phyloP scores from a whole-genome alignment of 2,329 filamentous ascomycete species.

The Penicillium sp. region DNA sequence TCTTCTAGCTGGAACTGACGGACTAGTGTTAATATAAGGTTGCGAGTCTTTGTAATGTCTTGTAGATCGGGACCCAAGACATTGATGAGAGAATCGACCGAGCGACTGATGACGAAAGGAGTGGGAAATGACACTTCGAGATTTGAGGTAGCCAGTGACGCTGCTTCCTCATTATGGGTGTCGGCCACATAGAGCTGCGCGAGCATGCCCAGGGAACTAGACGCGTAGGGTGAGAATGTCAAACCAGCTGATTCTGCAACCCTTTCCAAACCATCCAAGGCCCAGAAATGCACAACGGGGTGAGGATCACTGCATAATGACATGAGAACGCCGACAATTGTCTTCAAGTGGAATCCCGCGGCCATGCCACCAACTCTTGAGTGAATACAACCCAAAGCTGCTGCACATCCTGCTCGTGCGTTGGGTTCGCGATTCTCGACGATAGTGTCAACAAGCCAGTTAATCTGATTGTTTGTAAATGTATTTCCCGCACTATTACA shows the following conservation, averaged over 20 bases:
- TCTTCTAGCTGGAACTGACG: slow-evolving; percentile 76
- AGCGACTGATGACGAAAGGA: slow-evolving; percentile 76
- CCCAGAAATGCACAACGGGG: slow-evolving; percentile 94
- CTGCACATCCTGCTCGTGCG: slow-evolving; percentile 88
- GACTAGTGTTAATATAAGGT: slow-evolving; percentile 84
- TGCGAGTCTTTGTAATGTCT: slow-evolving; percentile 84
- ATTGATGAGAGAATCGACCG: slow-evolving; percentile 93
- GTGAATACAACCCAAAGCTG: slow-evolving; percentile 89
- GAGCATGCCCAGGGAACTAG: slow-evolving; percentile 86
- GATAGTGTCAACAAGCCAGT: slow-evolving; percentile 87
- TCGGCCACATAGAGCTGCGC: slow-evolving; percentile 90
- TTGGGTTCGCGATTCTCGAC: slow-evolving; percentile 90
- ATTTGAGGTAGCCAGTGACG: slow-evolving; percentile 79
- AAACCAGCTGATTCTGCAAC: slow-evolving; percentile 90
- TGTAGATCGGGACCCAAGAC: slow-evolving; percentile 93
- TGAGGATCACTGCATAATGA: slow-evolving; percentile 94
- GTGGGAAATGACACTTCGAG: slow-evolving; percentile 82
- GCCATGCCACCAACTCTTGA: slow-evolving; percentile 97
- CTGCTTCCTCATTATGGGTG: slow-evolving; percentile 80
- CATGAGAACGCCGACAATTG: slow-evolving; percentile 96
- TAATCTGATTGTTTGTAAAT: slow-evolving; percentile 87
- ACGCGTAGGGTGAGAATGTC: slow-evolving; percentile 85
- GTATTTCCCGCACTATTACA: slow-evolving; percentile 81
- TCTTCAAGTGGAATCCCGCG: slow-evolving; percentile 92
- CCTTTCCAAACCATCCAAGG: slow-evolving; percentile 78